phyloP scores from a whole-genome alignment of 176 grass and related monocot genomes.

The Zoysia pacifica region DNA sequence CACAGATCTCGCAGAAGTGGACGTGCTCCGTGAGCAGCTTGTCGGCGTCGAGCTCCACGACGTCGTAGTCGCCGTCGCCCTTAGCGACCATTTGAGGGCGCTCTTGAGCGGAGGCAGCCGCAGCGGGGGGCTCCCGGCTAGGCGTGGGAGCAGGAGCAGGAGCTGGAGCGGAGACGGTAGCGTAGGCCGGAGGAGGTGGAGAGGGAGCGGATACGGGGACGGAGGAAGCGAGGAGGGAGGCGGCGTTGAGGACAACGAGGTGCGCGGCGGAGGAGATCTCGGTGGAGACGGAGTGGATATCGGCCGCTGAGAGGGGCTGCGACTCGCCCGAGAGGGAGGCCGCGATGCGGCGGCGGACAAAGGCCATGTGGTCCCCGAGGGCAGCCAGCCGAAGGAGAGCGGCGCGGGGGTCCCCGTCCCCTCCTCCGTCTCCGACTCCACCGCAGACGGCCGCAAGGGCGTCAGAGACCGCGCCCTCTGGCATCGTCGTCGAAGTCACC shows the following conservation, averaged over 20 bases:
- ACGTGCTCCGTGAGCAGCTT: constrained; percentile 88
- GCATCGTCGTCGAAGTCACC: no score
- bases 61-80: constrained; percentile 58
- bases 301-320: no score
- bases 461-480: no score
- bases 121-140: constrained; percentile 31
- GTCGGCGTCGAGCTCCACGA: constrained; percentile 78
- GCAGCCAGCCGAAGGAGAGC: constrained; percentile 40
- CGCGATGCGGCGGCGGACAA: constrained; percentile 42
- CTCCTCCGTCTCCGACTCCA: constrained; percentile 19
- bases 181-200: background rate
- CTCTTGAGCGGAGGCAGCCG: constrained; percentile 17
- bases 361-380: constrained; percentile 51
- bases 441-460: background rate
- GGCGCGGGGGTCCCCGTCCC: constrained; percentile 29
- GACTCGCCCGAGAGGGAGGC: constrained; percentile 43
- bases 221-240: constrained; percentile 74
- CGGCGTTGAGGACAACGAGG: constrained; percentile 75
- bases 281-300: no score
- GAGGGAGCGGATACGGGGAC: constrained; percentile 17
- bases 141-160: constrained; percentile 11
- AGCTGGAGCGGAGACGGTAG: background rate
- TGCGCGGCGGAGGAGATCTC: constrained; percentile 5
- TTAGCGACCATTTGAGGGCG: constrained; percentile 34
- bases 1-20: constrained; percentile 89